Conservation (phyloP, 768 basidiomycete genomes). For the Pisolithus microcarpus region DNA sequence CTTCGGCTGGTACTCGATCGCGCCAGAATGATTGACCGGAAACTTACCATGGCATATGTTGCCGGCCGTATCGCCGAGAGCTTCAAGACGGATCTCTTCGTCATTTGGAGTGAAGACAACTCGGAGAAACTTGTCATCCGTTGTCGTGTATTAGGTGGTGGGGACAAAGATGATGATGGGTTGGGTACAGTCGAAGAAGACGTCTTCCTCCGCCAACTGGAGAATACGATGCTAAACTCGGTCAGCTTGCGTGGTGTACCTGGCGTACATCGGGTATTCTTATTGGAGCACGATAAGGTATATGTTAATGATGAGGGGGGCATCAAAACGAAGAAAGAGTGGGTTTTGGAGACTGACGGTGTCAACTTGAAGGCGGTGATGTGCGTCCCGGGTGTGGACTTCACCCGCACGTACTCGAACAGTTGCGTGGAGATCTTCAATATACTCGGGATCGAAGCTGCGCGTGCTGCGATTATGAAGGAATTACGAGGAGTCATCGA, state of each 20-base stretch:
- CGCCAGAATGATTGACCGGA: conserved; percentile 95
- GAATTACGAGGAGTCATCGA: conserved; percentile 95
- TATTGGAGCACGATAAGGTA: conserved; percentile 81
- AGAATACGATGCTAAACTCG: conserved; percentile 93
- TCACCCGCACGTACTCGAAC: conserved; percentile 90
- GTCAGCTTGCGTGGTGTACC: conserved; percentile 92
- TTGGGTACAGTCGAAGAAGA: conserved; percentile 80
- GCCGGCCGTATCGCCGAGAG: conserved; percentile 89
- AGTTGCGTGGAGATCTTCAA: conserved; percentile 93
- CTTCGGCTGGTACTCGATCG: conserved; percentile 95
- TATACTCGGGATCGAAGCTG: conserved; percentile 95
- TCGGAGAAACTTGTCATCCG: conserved; percentile 96
- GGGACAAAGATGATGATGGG: conserved; percentile 81
- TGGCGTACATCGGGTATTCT: conserved; percentile 87
- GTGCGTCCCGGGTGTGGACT: conserved; percentile 93
- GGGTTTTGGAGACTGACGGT: conserved; percentile 97
- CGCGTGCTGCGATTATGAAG: conserved; percentile 87
- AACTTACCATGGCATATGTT: conserved; percentile 91
- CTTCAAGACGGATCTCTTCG: conserved; percentile 93
- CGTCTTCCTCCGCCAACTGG: conserved; percentile 90
- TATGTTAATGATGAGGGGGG: conserved; percentile 56
- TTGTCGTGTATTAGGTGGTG: conserved; percentile 82
- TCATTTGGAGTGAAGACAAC: conserved; percentile 99
- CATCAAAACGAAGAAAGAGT: conserved; percentile 65
- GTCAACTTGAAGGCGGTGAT: conserved; percentile 94